Conservation (phyloP, 257 asterid species). For the Striga asiatica region DNA sequence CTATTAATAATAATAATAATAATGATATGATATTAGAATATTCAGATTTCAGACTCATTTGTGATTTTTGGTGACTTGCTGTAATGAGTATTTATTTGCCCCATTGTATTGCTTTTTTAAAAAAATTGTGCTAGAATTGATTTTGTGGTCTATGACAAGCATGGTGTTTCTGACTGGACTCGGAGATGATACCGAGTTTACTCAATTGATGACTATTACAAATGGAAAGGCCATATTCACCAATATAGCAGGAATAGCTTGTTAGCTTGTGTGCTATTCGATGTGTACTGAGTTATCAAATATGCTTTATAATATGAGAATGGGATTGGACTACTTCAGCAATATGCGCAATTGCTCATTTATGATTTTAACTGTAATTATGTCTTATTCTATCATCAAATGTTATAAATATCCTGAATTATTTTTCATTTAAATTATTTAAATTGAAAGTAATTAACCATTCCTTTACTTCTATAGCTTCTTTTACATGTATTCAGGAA, state of each 20-base stretch:
- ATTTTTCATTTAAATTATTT: background rate
- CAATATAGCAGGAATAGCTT: background rate
- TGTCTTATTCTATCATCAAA: background rate
- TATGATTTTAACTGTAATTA: background rate
- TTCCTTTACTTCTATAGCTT: constrained; percentile 34
- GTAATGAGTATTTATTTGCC: background rate
- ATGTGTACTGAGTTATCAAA: background rate
- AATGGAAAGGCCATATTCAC: background rate
- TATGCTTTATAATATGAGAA: background rate
- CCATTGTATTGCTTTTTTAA: too few species aligned
- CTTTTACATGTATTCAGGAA: constrained; percentile 52
- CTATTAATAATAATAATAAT: too few species aligned
- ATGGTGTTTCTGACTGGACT: background rate
- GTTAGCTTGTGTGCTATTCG: background rate
- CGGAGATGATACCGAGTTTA: background rate
- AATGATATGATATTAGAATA: too few species aligned
- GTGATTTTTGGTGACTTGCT: background rate
- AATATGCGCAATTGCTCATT: background rate
- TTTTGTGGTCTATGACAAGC: background rate
- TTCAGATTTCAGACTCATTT: too few species aligned
- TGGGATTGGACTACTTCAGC: background rate
- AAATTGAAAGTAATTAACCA: constrained; percentile 22
- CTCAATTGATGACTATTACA: background rate
- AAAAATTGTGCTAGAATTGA: too few species aligned
- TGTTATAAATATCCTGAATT: background rate